Base-by-base conservation (phyloP, 2,329 filamentous ascomycete species). In the Sclerotinia minor region DNA sequence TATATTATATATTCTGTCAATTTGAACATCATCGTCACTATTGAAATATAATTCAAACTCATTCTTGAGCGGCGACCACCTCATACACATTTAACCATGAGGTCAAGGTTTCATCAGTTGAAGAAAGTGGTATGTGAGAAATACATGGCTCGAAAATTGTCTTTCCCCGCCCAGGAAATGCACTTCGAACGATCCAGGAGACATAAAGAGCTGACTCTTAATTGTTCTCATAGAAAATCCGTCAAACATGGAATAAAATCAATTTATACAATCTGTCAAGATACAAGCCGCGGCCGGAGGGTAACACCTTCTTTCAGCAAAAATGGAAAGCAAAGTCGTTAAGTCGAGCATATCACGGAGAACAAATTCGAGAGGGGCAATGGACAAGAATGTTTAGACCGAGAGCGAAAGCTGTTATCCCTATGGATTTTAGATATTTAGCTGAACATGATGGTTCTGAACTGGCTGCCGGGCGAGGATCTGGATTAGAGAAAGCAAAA, bases 221-320 rank as follows among this genome's bases (percentile, higher is more conserved):
- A 19, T 38, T 35, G 29, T 8, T 17, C 57, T 65, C 78, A 24
- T 29, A 98, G 94, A 96, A 92, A 91, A 79, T 97, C 79, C 90
- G 94, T 76, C 92, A 95, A 83, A 92, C 93, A 83, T 97, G 94
- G 95, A 96, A 92, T 84, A 96, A 97, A 82, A 93, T 92, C 84
- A 97, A 96, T 78, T 85, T 99, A 71, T 99, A 92, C 87, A 97
- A 97, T 81, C 81, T 99, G 72, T 81, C 83, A 63, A 85, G 85
- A 73, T 76, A 86, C 45, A 80, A 75, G 54, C 76, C 79, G 2
- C 85, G 84, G 70, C 75, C 77, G 44, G 76, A 72, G 26, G 75
- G 73, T 63, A 80, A 81, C 70, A 97, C 94, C 55, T 96, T 95
- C 81, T 99, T 96, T 85, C 94, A 98, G 84, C 94, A 98, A 81